Evolutionary conservation across 225 moss, liverwort and hornwort genomes (phyloP), one percentile per base, ranked within the genome.

Genomic region (Straminergon stramineum): DNA sequence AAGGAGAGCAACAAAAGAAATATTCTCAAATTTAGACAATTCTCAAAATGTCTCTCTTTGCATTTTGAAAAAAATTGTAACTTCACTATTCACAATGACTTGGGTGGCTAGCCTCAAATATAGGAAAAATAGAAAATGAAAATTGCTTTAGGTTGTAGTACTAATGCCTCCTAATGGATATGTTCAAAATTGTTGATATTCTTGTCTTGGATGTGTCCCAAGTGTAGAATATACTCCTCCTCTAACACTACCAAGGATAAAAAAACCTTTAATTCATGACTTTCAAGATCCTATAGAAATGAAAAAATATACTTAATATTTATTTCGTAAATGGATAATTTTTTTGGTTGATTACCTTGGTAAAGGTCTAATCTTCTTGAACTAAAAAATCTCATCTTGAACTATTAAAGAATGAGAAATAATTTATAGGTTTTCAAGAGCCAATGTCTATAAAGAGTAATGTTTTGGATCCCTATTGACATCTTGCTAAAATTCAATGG

Each of bases 381-480:
- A 8, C 13, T 24, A 41, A 26, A 39, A 24, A 5, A 70, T 17
- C 17, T 7, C 17, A 2, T 15, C 10, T 45, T 43, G 10, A 17
- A 28, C 28, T 26, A 21, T 14, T 10, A 43, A 45, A 74, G 69
- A 43, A 45, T 10, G 45, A 45, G 0, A 45, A 28, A 17, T 43
- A 43, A 26, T 28, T 28, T 28, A 16, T 10, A 74, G 28, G 6
- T 22, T 74, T 74, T 18, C 4, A 43, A 4, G 9, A 17, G 30
- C 1, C 5, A 6, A 5, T 0, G 4, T 28, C 5, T 2, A 45
- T 16, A 28, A 39, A 39, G 70, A 15, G 0, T 70, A 39, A 70
- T 39, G 5, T 39, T 70, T 70, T 71, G 41, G 8, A 70, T 24
- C 8, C 26, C 5, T 41, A 71, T 41, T 41, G 41, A 15, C 41